These are phyloP conservation scores for Rachicladosporium sp. DNA, from an alignment of 2,329 filamentous ascomycete genomes.

Conservation along the genomic window DNA sequence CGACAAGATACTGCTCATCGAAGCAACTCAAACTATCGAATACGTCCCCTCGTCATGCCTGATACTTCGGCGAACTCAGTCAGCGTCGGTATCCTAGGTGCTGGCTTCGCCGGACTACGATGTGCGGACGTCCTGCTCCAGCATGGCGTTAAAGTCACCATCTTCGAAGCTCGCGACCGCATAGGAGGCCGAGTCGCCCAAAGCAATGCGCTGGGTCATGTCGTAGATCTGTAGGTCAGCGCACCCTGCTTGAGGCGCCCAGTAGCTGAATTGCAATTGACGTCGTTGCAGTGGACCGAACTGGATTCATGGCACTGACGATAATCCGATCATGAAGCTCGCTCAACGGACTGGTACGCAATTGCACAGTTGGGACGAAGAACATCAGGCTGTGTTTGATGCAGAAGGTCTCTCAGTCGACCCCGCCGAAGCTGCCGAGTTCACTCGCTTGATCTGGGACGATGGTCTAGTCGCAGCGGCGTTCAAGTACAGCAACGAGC, in stretches of 20 bases:
- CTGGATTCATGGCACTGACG: conserved; percentile 63
- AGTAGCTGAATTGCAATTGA: background rate
- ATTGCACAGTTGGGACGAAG: conserved; percentile 41
- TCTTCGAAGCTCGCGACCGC: conserved; percentile 56
- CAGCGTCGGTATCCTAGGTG: conserved; percentile 54
- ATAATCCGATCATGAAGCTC: conserved; percentile 58
- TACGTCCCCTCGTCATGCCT: background rate
- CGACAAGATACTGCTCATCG: conserved; percentile 3
- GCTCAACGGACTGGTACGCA: conserved; percentile 48
- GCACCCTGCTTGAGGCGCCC: background rate
- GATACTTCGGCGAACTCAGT: conserved; percentile 4
- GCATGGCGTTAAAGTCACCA: conserved; percentile 53
- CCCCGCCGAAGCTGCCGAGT: conserved; percentile 25
- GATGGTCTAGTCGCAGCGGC: conserved; percentile 51
- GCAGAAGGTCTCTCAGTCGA: conserved; percentile 43
- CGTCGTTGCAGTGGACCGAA: conserved; percentile 49
- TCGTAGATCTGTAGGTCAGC: conserved; percentile 43
- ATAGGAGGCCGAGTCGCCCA: conserved; percentile 50
- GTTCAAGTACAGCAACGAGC: conserved; percentile 52
- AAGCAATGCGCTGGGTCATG: conserved; percentile 30
- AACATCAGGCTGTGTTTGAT: conserved; percentile 42
- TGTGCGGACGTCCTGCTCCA: conserved; percentile 56
- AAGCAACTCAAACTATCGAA: background rate
- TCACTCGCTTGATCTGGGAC: conserved; percentile 47
- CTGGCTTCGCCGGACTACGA: conserved; percentile 57